Conservation (phyloP, 1,139 yeast genomes). For the Protomyces macrosporus region DNA sequence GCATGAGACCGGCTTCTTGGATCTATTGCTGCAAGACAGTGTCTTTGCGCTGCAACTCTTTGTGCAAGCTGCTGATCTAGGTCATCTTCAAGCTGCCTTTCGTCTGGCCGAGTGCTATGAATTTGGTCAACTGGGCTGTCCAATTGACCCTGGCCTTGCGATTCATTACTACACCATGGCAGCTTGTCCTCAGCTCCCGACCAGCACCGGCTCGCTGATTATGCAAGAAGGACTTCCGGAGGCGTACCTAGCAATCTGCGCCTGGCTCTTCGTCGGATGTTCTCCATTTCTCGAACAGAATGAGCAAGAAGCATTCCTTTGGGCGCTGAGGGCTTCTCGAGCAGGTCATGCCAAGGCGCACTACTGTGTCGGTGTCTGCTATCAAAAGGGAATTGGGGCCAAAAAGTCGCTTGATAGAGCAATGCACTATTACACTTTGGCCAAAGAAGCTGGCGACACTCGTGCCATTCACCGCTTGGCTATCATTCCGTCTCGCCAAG, state of each 20-base stretch:
- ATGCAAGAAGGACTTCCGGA: constrained; percentile 66
- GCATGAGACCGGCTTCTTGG: constrained; percentile 64
- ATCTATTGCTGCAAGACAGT: constrained; percentile 50
- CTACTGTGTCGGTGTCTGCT: constrained; percentile 76
- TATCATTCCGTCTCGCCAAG: not conserved
- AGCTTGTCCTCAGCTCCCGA: constrained; percentile 45
- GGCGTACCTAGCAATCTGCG: constrained; percentile 90
- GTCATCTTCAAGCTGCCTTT: constrained; percentile 75
- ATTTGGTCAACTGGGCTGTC: constrained; percentile 62
- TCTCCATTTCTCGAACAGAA: constrained; percentile 75
- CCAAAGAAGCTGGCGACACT: constrained; percentile 68
- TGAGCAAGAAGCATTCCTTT: constrained; percentile 82
- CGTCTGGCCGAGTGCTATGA: constrained; percentile 80
- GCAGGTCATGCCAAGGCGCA: constrained; percentile 76
- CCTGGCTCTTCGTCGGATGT: constrained; percentile 92
- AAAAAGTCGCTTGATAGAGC: constrained; percentile 54
- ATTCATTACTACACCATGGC: constrained; percentile 92
- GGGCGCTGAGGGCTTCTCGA: constrained; percentile 86
- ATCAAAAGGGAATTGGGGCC: constrained; percentile 85
- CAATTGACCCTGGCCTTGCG: constrained; percentile 76
- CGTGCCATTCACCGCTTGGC: not conserved
- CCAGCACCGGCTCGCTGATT: not conserved
- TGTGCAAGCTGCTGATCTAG: constrained; percentile 83
- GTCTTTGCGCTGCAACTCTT: constrained; percentile 82
- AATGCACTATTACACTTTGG: constrained; percentile 67